Evolutionary conservation across 306 rosid species (phyloP).

Genomic region (Inga laurina): DNA sequence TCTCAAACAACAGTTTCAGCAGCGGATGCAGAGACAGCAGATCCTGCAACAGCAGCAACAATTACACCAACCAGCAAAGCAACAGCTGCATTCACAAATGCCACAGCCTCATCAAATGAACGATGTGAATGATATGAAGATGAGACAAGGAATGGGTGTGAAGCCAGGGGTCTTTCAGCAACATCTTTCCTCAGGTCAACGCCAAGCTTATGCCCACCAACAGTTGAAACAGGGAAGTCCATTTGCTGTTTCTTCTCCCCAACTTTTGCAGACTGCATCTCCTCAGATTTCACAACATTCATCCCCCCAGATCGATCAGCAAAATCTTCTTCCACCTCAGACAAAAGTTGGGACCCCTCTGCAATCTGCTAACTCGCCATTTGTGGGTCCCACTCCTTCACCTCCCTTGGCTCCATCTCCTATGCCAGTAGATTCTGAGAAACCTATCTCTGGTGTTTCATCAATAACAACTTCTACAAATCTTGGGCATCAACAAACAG

Average conservation of each 20-base stretch:
- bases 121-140: slow-evolving; percentile 77
- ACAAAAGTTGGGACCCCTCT: slow-evolving; percentile 82
- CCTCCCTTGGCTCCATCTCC: slow-evolving; percentile 97
- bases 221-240: slow-evolving; percentile 71
- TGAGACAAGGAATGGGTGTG: slow-evolving; percentile 64
- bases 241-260: slow-evolving; percentile 74
- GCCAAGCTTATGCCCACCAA: slow-evolving; percentile 72
- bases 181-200: slow-evolving; percentile 69
- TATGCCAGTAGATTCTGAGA: slow-evolving; percentile 88
- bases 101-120: slow-evolving; percentile 76
- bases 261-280: slow-evolving; percentile 82
- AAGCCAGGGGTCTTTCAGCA: slow-evolving; percentile 81
- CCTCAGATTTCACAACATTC: slow-evolving; percentile 95
- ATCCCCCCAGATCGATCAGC: slow-evolving; percentile 97
- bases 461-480: slow-evolving; percentile 63
- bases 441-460: slow-evolving; percentile 66
- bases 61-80: slow-evolving; percentile 64
- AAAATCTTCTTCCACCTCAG: slow-evolving; percentile 58
- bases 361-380: slow-evolving; percentile 92
- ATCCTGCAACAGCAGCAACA: slow-evolving; percentile 53
- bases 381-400: slow-evolving; percentile 83
- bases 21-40: slow-evolving; percentile 59
- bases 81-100: slow-evolving; percentile 65
- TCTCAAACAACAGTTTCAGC: slow-evolving; percentile 51
- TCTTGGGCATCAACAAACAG: slow-evolving; percentile 73